phyloP scores from a whole-genome alignment of 73 alveolate genomes.

The Blepharisma japonicum region DNA sequence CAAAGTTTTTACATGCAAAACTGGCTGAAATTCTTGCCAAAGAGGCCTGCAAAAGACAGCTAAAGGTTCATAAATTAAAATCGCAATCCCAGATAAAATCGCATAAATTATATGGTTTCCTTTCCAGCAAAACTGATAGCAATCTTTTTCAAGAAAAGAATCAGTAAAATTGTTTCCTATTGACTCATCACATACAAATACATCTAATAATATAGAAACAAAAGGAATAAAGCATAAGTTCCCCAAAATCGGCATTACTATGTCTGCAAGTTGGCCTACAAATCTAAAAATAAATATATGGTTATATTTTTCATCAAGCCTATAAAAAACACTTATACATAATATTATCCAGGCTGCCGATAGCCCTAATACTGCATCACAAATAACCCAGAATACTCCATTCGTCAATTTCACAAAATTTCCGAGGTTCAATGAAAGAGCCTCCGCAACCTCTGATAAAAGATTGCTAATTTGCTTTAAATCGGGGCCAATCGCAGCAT shows the following conservation, averaged over 20 bases:
- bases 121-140: slow-evolving; percentile 11
- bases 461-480: not conserved
- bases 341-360: not conserved
- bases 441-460: not conserved
- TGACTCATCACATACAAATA: slow-evolving; percentile 22
- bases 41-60: slow-evolving; percentile 33
- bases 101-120: not conserved
- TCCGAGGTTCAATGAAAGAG: not conserved
- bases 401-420: not conserved
- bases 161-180: not conserved
- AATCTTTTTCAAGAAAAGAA: not conserved
- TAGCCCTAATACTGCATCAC: not conserved
- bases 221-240: slow-evolving; percentile 10
- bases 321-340: not conserved
- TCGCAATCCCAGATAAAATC: not conserved
- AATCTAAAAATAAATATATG: not conserved
- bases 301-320: not conserved
- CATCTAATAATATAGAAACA: slow-evolving; percentile 6
- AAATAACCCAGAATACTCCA: slow-evolving; percentile 1
- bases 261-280: not conserved
- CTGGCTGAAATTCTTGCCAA: slow-evolving; percentile 29
- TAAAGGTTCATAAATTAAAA: not conserved
- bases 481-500: slow-evolving; percentile 4
- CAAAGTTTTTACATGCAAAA: not conserved
- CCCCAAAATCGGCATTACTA: slow-evolving; percentile 23